Base-by-base conservation (phyloP, 1,284 basidiomycete genomes). In the Moesziomyces globuligerus region DNA sequence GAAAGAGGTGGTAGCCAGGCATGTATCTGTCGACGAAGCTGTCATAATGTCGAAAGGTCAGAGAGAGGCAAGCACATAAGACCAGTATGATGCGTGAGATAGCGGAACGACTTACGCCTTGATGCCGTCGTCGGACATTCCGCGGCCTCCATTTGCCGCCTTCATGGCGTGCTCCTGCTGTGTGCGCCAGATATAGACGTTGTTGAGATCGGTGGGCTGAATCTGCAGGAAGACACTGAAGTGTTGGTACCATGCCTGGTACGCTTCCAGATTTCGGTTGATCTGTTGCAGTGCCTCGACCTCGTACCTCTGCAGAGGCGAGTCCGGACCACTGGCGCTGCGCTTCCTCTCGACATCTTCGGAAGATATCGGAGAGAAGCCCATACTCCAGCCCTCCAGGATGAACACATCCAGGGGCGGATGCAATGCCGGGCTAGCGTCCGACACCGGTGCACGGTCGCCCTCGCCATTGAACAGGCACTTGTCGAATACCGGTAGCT, bases 21-120 rank as follows among this genome's bases (percentile, higher is more conserved):
- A 90, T 88, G 68, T 90, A 71, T n/a, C 68, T 51, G 32, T 71
- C 68, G 3, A 71, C 68, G 34, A 71, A 71, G 2, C 62, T 59
- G 43, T 23, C 1, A 38, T 28, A 37, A 18, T 18, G 39, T 41
- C 4, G 7, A 25, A 18, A 25, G 11, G 21, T 24, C 10, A 44
- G 25, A 34, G 21, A n/a, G 15, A 20, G 17, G 10, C 26, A 37
- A 24, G 24, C 39, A 40, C n/a, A n/a, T n/a, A n/a, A n/a, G n/a
- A n/a, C n/a, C n/a, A n/a, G n/a, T n/a, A n/a, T n/a, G n/a, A n/a
- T n/a, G n/a, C n/a, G n/a, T n/a, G n/a, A n/a, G n/a, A n/a, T n/a
- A n/a, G n/a, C n/a, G n/a, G n/a, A n/a, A 25, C 13, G 10, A 59
- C 57, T 52, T 48, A 66, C 49, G 56, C 53, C 40, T 52, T 66